Evolutionary conservation across 2,329 filamentous ascomycete genomes (phyloP).

Genomic region (Chrysoporthe cubensis): DNA sequence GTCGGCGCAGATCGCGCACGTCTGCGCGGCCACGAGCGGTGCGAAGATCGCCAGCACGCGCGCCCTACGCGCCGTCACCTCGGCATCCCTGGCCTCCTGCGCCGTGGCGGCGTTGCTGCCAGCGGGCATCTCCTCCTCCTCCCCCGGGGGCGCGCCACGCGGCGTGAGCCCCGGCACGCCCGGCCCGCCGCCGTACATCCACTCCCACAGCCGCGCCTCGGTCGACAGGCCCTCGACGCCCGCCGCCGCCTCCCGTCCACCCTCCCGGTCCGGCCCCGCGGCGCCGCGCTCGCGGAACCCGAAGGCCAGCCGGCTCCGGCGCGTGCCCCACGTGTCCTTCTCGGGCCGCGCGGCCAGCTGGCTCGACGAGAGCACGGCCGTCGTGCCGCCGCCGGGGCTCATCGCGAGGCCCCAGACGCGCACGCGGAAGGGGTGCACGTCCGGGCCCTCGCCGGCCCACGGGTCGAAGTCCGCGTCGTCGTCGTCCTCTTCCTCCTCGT

Average conservation of each 20-base stretch:
- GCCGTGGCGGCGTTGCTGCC: slow-evolving; percentile 19
- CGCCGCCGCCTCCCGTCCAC: slow-evolving; percentile 16
- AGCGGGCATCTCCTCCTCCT: neutral
- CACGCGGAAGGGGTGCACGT: slow-evolving; percentile 53
- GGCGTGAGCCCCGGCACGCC: slow-evolving; percentile 48
- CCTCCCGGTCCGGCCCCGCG: slow-evolving; percentile 15
- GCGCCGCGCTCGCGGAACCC: slow-evolving; percentile 30
- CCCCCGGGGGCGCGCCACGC: slow-evolving; percentile 9
- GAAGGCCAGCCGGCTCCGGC: slow-evolving; percentile 45
- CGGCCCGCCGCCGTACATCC: slow-evolving; percentile 60
- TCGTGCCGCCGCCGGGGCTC: slow-evolving; percentile 56
- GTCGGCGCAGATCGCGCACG: slow-evolving; percentile 53
- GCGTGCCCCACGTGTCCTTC: slow-evolving; percentile 43
- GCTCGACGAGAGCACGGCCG: slow-evolving; percentile 53
- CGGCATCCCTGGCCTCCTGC: slow-evolving; percentile 14
- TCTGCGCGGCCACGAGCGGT: slow-evolving; percentile 41
- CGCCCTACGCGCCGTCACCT: slow-evolving; percentile 14
- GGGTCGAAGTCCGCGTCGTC: slow-evolving; percentile 39
- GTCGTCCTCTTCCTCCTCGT: slow-evolving; percentile 39
- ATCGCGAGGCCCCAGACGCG: slow-evolving; percentile 58
- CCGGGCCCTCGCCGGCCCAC: slow-evolving; percentile 36
- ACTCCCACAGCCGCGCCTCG: slow-evolving; percentile 60
- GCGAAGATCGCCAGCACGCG: slow-evolving; percentile 44
- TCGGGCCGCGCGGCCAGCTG: slow-evolving; percentile 55
- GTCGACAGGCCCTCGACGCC: slow-evolving; percentile 46